Evolutionary conservation across 2,329 filamentous ascomycete species (phyloP).

Genomic region (Alternaria sp.): DNA sequence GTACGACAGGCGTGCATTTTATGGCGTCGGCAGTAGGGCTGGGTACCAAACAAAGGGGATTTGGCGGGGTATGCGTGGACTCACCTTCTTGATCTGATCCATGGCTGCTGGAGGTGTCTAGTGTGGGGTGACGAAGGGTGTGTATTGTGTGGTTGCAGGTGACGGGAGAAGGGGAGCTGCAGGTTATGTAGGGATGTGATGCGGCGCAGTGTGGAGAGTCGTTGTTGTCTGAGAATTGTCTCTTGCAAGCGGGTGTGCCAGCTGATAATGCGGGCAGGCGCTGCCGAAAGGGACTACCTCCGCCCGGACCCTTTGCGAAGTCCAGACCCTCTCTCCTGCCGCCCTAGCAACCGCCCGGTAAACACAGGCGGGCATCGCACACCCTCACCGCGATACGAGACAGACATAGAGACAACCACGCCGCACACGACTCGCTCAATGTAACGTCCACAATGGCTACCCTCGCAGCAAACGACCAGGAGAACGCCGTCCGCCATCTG

Average conservation of each 20-base stretch:
- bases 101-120: conserved; percentile 57
- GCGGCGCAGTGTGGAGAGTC: conserved; percentile 19
- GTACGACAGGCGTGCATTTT: conserved; percentile 14
- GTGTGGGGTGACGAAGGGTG: conserved; percentile 8
- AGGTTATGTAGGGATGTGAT: conserved; percentile 18
- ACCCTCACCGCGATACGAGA: conserved; percentile 12
- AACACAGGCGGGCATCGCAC: conserved; percentile 32
- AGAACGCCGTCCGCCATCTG: conserved; percentile 81
- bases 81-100: conserved; percentile 91
- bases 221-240: conserved; percentile 40
- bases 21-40: conserved; percentile 17
- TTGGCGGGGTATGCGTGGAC: conserved; percentile 57
- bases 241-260: conserved; percentile 24
- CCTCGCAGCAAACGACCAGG: conserved; percentile 81
- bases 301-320: conserved; percentile 25
- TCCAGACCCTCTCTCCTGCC: conserved; percentile 22
- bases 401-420: conserved; percentile 14
- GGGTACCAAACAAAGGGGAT: conserved; percentile 31
- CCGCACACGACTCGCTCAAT: conserved; percentile 38
- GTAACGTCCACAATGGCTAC: conserved; percentile 63
- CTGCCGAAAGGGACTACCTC: conserved; percentile 30
- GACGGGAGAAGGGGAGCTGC: conserved; percentile 10
- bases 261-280: conserved; percentile 43
- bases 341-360: conserved; percentile 41
- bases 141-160: conserved; percentile 15